Evolutionary conservation across 2,329 filamentous ascomycete species (phyloP).

Genomic region (Diatrype stigma): DNA sequence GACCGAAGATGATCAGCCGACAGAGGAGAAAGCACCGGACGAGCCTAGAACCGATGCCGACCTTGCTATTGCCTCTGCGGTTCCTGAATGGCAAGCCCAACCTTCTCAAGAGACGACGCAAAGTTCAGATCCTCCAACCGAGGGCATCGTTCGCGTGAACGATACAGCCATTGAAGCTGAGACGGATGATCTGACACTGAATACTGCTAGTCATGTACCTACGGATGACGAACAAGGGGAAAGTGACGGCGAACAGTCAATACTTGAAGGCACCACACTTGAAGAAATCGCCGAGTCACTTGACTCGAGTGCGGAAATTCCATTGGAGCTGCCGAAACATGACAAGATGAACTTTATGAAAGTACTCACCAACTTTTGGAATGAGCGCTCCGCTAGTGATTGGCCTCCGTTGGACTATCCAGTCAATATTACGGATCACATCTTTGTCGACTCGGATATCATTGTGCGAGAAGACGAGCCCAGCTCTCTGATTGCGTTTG

Average conservation of each 20-base stretch:
- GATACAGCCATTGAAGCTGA: conserved; percentile 38
- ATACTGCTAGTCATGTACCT: conserved; percentile 51
- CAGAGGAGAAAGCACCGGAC: conserved; percentile 28
- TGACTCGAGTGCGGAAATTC: conserved; percentile 56
- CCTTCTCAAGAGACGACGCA: conserved; percentile 7
- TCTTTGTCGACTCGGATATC: conserved; percentile 94
- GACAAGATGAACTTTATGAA: conserved; percentile 93
- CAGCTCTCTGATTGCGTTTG: conserved; percentile 91
- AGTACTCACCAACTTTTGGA: conserved; percentile 97
- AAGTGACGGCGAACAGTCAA: conserved; percentile 69
- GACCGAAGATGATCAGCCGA: conserved; percentile 56
- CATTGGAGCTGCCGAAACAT: conserved; percentile 79
- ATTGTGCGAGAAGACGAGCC: conserved; percentile 97
- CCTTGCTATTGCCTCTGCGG: conserved; percentile 12
- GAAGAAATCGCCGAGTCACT: conserved; percentile 60
- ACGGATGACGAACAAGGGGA: conserved; percentile 64
- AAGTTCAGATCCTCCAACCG: conserved; percentile 20
- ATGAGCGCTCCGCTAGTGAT: conserved; percentile 90
- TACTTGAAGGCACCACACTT: conserved; percentile 64
- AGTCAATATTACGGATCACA: conserved; percentile 80
- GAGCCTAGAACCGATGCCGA: conserved; percentile 25
- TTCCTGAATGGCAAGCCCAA: conserved; percentile 5
- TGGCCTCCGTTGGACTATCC: conserved; percentile 94
- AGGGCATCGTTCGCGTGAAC: conserved; percentile 20
- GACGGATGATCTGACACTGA: conserved; percentile 38